Conservation (phyloP, 345 rosid species). For the Eucalyptus polybractea region DNA sequence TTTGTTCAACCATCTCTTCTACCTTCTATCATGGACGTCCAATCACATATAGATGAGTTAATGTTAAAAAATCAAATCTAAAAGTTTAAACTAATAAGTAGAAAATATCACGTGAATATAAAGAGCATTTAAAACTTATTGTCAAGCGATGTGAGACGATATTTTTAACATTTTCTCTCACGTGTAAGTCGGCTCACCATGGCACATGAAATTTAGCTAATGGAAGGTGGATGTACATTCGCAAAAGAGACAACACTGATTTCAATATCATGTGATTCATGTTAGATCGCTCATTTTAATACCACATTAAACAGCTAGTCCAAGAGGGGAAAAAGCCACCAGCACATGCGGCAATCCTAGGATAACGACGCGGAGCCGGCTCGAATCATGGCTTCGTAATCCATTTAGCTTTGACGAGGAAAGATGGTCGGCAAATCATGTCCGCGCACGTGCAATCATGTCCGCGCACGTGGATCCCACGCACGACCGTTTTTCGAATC, state of each 20-base stretch:
- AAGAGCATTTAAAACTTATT: rapidly evolving
- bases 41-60: not conserved
- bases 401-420: not conserved
- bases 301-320: no score
- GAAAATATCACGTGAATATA: rapidly evolving
- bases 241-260: not conserved
- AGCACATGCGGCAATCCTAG: not conserved
- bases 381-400: not conserved
- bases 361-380: not conserved
- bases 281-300: no score
- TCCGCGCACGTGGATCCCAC: not conserved
- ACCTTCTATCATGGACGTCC: not conserved
- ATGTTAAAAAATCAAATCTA: rapidly evolving
- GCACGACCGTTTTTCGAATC: not conserved
- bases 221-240: rapidly evolving
- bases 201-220: not conserved
- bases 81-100: rapidly evolving
- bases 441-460: not conserved
- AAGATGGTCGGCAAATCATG: not conserved
- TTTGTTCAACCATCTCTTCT: not conserved
- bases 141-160: rapidly evolving
- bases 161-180: rapidly evolving
- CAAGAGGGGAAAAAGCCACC: not conserved
- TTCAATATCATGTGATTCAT: no score
- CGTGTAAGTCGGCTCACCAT: rapidly evolving